phyloP scores from a whole-genome alignment of 2,329 filamentous ascomycete genomes.

The Nothophaeocryptopus gaeumannii region DNA sequence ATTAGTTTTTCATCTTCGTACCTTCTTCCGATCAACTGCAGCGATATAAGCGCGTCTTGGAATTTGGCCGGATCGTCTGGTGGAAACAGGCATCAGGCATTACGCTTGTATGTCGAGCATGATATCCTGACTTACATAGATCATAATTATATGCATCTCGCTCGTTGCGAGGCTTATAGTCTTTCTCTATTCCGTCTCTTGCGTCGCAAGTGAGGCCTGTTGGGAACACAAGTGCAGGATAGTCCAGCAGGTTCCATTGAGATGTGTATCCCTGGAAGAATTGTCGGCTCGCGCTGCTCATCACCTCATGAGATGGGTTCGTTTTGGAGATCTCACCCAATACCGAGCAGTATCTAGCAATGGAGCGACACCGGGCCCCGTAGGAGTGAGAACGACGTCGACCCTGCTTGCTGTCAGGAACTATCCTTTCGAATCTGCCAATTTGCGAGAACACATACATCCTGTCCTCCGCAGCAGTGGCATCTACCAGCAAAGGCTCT shows the following conservation, averaged over 20 bases:
- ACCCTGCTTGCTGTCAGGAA: slow-evolving; percentile 32
- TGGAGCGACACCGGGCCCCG: slow-evolving; percentile 55
- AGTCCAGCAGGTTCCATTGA: slow-evolving; percentile 67
- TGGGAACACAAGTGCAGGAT: slow-evolving; percentile 58
- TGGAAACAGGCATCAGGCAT: not conserved
- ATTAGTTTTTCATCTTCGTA: slow-evolving; percentile 56
- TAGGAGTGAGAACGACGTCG: slow-evolving; percentile 63
- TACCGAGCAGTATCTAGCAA: slow-evolving; percentile 43
- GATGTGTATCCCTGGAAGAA: slow-evolving; percentile 50
- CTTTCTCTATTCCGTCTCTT: slow-evolving; percentile 40
- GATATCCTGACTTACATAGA: slow-evolving; percentile 40
- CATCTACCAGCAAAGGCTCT: slow-evolving; percentile 5
- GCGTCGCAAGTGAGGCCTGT: slow-evolving; percentile 46
- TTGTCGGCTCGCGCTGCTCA: too few species aligned
- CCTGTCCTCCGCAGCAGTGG: slow-evolving; percentile 26
- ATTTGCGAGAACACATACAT: slow-evolving; percentile 1
- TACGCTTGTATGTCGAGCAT: not conserved
- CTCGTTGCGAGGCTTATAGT: slow-evolving; percentile 42
- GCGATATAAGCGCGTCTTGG: slow-evolving; percentile 48
- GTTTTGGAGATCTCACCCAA: too few species aligned
- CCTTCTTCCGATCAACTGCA: slow-evolving; percentile 55
- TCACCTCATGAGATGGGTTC: too few species aligned
- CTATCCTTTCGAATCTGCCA: too few species aligned
- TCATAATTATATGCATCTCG: slow-evolving; percentile 49
- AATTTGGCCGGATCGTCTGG: slow-evolving; percentile 43